A percentile compares a stretch with the other conserved stretches of the same genome.
These are phyloP conservation scores for Corymbia maculata DNA, from an alignment of 345 rosid genomes.

Conservation along the genomic window DNA sequence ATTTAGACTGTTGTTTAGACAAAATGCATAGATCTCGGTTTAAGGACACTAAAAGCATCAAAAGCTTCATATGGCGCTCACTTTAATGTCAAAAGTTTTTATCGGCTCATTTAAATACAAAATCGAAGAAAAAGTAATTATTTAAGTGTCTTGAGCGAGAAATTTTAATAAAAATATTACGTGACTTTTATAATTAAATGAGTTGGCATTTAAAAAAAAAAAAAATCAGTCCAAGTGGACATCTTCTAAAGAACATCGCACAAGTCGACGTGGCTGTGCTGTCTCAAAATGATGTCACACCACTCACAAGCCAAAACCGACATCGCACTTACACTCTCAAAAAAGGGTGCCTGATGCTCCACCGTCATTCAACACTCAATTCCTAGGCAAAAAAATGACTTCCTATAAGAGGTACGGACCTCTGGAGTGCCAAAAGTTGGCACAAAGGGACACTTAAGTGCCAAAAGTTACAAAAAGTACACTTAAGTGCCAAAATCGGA, in stretches of 20 bases:
- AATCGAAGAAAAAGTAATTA: no score
- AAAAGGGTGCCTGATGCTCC: neutral
- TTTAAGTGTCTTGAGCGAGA: neutral
- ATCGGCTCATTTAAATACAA: no score
- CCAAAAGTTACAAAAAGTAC: no score
- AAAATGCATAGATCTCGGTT: neutral
- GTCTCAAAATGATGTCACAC: neutral
- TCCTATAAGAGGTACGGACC: no score
- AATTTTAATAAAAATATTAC: no score
- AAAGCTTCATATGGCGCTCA: no score
- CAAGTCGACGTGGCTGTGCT: neutral
- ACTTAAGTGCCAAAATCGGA: no score
- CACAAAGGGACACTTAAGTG: no score
- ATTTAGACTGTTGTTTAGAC: neutral
- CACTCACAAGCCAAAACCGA: neutral
- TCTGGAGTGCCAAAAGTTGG: no score
- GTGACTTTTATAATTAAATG: neutral
- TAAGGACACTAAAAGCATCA: neutral
- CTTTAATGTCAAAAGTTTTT: neutral
- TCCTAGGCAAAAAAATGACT: neutral
- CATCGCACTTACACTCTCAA: neutral
- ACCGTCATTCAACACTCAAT: neutral
- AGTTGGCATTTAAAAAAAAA: neutral
- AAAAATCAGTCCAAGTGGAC: neutral
- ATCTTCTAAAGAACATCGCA: neutral